A percentile compares a stretch with the other conserved stretches of the same genome.
These are phyloP conservation scores for Henckelia pumila DNA, from an alignment of 257 asterid species.

Conservation along the genomic window DNA sequence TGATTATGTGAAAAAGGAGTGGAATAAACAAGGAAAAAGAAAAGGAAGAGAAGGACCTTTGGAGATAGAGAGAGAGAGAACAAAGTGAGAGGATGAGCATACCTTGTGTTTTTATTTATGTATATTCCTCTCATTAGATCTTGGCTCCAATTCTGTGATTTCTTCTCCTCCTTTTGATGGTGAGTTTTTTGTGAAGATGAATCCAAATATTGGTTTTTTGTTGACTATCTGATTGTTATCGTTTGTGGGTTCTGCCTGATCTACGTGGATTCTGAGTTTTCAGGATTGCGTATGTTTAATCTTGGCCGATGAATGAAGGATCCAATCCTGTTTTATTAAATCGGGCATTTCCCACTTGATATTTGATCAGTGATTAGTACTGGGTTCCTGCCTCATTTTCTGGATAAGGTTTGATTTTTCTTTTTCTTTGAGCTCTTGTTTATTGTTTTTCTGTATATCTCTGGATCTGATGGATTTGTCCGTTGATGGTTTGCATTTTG, in stretches of 20 bases:
- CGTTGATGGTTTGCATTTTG: constrained; percentile 24
- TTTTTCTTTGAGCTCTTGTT: neutral
- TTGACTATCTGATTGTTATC: constrained; percentile 4
- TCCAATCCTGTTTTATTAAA: constrained; percentile 34
- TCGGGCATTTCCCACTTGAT: constrained; percentile 36
- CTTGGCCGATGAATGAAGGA: constrained; percentile 38
- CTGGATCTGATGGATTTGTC: constrained; percentile 50
- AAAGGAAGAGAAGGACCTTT: constrained; percentile 52
- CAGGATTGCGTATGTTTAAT: constrained; percentile 30
- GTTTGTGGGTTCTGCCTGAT: constrained; percentile 19
- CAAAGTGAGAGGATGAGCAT: constrained; percentile 43
- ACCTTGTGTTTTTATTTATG: constrained; percentile 11
- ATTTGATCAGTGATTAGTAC: constrained; percentile 22
- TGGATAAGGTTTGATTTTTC: constrained; percentile 22
- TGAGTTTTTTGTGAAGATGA: constrained; percentile 16
- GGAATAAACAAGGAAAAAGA: constrained; percentile 59
- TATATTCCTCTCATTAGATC: constrained; percentile 41
- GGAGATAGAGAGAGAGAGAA: constrained; percentile 22
- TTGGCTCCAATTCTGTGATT: constrained; percentile 19
- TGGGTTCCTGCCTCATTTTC: constrained; percentile 32
- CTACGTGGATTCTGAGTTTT: constrained; percentile 27
- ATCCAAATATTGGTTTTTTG: constrained; percentile 14
- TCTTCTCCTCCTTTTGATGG: constrained; percentile 30
- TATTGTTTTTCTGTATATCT: constrained; percentile 22
- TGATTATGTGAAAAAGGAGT: constrained; percentile 33